Evolutionary conservation across 1,284 basidiomycete species (phyloP).

Genomic region (Inonotus hispidus): DNA sequence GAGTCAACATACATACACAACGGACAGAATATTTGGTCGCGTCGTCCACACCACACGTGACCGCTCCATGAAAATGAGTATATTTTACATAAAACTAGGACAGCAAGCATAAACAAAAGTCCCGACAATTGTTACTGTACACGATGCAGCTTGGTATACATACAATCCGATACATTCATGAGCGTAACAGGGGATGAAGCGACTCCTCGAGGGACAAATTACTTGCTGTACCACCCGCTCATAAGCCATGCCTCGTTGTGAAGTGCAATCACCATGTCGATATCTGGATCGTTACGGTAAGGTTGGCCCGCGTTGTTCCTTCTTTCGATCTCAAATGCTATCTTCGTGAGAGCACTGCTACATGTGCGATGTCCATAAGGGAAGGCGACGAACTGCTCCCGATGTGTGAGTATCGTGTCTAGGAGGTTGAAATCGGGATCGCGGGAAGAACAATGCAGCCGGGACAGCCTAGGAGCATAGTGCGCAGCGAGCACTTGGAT

Average conservation of each 20-base stretch:
- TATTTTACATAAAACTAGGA: neutral
- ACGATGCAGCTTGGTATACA: neutral
- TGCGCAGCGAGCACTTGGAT: constrained; percentile 12
- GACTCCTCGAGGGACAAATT: neutral
- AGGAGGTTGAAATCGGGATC: constrained; percentile 17
- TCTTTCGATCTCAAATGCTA: constrained; percentile 16
- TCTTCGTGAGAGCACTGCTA: constrained; percentile 11
- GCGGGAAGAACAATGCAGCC: neutral
- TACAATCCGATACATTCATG: neutral
- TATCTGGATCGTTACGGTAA: constrained; percentile 8
- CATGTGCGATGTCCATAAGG: constrained; percentile 16
- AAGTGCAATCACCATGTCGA: constrained; percentile 18
- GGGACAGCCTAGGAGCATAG: neutral
- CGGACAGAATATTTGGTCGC: neutral
- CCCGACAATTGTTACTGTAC: neutral
- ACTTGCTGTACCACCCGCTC: constrained; percentile 19
- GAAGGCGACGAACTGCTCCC: constrained; percentile 17
- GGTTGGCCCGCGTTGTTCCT: constrained; percentile 3
- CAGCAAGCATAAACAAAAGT: neutral
- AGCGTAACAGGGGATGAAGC: neutral
- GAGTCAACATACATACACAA: neutral
- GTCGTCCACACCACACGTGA: neutral
- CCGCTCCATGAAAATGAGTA: neutral
- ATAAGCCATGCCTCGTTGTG: constrained; percentile 20
- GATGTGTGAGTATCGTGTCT: constrained; percentile 18